Evolutionary conservation across 371 early-diverging fungal genomes (phyloP).

Genomic region (Sanchytrium tribonematis): DNA sequence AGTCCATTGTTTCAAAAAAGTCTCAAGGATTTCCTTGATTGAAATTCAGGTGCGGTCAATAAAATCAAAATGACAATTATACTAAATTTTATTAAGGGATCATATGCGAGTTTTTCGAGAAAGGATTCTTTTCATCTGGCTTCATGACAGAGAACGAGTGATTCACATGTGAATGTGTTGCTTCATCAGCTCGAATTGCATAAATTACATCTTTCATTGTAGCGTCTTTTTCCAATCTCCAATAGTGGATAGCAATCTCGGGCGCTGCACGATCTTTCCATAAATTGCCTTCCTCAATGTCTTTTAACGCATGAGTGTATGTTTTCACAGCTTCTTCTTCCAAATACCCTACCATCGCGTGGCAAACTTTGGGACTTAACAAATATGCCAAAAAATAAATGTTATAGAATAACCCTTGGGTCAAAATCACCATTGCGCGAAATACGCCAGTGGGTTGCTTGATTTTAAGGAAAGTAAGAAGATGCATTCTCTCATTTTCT

Average conservation of each 20-base stretch:
- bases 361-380: constrained; percentile 46
- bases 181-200: constrained; percentile 85
- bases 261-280: constrained; percentile 30
- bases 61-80: too few relatives aligned
- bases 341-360: constrained; percentile 38
- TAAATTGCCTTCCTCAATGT: constrained; percentile 47
- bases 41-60: too few relatives aligned
- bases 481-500: constrained; percentile 61
- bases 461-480: constrained; percentile 59
- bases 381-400: constrained; percentile 57
- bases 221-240: constrained; percentile 50
- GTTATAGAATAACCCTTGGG: constrained; percentile 70
- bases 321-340: constrained; percentile 78
- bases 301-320: constrained; percentile 64
- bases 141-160: constrained; percentile 12
- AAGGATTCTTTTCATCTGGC: neutral
- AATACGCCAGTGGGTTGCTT: constrained; percentile 31
- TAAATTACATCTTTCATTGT: constrained; percentile 68
- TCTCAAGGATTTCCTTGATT: too few relatives aligned
- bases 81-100: neutral
- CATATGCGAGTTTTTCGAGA: neutral
- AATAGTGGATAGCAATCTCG: constrained; percentile 61
- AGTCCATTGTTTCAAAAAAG: too few relatives aligned
- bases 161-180: constrained; percentile 67
- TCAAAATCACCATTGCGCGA: constrained; percentile 30